Evolutionary conservation across 441 rosid genomes (phyloP), one percentile per base, ranked within the genome.

Genomic region (Rhodomyrtus psidioides): DNA sequence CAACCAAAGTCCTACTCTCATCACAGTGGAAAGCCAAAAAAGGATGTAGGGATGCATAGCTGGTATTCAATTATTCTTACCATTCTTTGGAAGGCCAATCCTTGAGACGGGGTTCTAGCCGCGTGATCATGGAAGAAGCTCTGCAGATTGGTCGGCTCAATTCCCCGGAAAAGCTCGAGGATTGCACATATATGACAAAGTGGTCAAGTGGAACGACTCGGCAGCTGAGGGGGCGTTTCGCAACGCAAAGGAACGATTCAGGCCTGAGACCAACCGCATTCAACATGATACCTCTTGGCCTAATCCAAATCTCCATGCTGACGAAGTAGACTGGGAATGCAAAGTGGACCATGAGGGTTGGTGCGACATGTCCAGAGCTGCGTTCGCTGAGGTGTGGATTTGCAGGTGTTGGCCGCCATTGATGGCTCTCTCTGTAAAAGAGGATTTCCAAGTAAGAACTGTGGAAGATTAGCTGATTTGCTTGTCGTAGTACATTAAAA

Each of bases 81-180:
- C 76, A 62, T 62, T 30, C 76, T 62, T 30, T 21, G 46, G 46
- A 17, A 56, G 44, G 76, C 30, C 46, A 5, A 30, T 62, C 75
- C 24, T 7, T 19, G 42, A 62, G 46, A 62, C 10, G n/a, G n/a
- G n/a, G n/a, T n/a, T n/a, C 94, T 87, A 57, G 88, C 93, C 55
- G 93, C 93, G 24, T 94, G 94, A 4, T 88, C 89, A 0, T 93
- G 96, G 96, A 94, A 93, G 94, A 93, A 90, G 26, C 93, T 92
- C 83, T 94, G 95, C 88, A 79, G 87, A 83, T 82, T 85, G 58
- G 87, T 94, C 17, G 94, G 95, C 53, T 90, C 90, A 10, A 84
- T 94, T 74, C 92, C 95, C 16, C 92, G 96, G 96, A 13, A 74
- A 94, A 89, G 90, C 87, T 93, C 17, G 26, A 92, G 15, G 98